phyloP scores from a whole-genome alignment of 768 basidiomycete species.

The Hortiboletus campestris region DNA sequence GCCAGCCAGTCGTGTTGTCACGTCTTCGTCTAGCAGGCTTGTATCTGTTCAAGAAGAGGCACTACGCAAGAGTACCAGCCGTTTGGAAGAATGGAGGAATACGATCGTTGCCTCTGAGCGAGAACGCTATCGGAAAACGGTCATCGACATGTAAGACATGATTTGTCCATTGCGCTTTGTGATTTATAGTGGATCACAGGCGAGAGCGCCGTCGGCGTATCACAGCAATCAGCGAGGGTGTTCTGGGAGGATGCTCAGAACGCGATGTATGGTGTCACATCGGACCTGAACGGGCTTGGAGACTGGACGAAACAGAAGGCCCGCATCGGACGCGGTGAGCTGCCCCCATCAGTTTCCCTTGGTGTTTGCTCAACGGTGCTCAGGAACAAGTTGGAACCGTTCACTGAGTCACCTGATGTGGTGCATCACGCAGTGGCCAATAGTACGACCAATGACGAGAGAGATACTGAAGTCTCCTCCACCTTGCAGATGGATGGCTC shows the following conservation, averaged over 20 bases:
- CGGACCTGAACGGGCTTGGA: conserved; percentile 55
- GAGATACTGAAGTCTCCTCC: conserved; percentile 44
- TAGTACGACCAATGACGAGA: conserved; percentile 40
- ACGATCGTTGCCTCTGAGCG: conserved; percentile 65
- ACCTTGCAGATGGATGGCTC: conserved; percentile 33
- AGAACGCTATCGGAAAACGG: conserved; percentile 67
- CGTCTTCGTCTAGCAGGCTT: conserved; percentile 14
- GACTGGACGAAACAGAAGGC: conserved; percentile 89
- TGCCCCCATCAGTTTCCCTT: neutral
- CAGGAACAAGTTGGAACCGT: conserved; percentile 78
- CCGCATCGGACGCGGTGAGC: conserved; percentile 79
- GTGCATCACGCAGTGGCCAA: conserved; percentile 20
- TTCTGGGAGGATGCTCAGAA: conserved; percentile 63
- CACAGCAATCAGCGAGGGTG: conserved; percentile 57
- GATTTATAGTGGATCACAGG: conserved; percentile 37
- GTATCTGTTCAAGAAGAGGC: conserved; percentile 32
- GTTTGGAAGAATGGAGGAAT: conserved; percentile 72
- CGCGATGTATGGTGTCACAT: conserved; percentile 78
- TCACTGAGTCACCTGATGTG: conserved; percentile 42
- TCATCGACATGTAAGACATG: conserved; percentile 63
- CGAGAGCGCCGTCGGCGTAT: conserved; percentile 76
- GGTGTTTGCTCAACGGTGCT: conserved; percentile 1
- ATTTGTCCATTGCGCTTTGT: neutral
- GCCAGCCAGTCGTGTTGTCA: neutral
- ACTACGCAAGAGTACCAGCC: conserved; percentile 57